Evolutionary conservation across 257 asterid species (phyloP).

Genomic region (Vinca minor): DNA sequence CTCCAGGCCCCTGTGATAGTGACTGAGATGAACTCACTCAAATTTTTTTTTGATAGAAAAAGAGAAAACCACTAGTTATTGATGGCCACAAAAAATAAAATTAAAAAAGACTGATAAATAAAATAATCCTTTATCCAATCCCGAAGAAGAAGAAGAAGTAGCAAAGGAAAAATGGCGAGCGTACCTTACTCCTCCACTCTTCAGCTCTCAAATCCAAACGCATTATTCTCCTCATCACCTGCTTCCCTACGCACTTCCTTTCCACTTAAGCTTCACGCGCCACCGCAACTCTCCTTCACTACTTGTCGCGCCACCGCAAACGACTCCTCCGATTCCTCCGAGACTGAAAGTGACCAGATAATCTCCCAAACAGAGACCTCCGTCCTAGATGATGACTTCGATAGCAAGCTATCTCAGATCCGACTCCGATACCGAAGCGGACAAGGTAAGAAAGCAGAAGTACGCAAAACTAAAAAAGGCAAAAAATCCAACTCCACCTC

Average conservation of each 20-base stretch:
- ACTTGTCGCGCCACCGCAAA: constrained; percentile 46
- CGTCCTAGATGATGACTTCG: constrained; percentile 50
- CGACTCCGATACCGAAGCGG: constrained; percentile 78
- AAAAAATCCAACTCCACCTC: constrained; percentile 40
- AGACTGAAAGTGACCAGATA: constrained; percentile 28
- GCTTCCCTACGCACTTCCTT: constrained; percentile 7
- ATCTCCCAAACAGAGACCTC: constrained; percentile 23
- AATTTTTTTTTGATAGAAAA: too few relatives aligned
- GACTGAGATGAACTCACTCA: too few relatives aligned
- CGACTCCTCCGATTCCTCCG: constrained; percentile 19
- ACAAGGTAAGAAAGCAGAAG: constrained; percentile 72
- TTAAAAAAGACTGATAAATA: background rate
- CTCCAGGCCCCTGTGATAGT: too few relatives aligned
- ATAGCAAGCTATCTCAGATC: constrained; percentile 54
- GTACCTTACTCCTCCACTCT: constrained; percentile 61
- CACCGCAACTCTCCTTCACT: constrained; percentile 10
- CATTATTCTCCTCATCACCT: constrained; percentile 36
- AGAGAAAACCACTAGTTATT: background rate
- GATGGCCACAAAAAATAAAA: background rate
- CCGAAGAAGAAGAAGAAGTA: background rate
- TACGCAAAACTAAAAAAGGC: constrained; percentile 53
- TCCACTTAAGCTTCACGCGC: constrained; percentile 21
- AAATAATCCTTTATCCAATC: background rate
- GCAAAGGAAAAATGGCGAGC: constrained; percentile 47
- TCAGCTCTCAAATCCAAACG: constrained; percentile 41